phyloP scores from a whole-genome alignment of 257 asterid genomes.

The Oldenlandia corymbosa region DNA sequence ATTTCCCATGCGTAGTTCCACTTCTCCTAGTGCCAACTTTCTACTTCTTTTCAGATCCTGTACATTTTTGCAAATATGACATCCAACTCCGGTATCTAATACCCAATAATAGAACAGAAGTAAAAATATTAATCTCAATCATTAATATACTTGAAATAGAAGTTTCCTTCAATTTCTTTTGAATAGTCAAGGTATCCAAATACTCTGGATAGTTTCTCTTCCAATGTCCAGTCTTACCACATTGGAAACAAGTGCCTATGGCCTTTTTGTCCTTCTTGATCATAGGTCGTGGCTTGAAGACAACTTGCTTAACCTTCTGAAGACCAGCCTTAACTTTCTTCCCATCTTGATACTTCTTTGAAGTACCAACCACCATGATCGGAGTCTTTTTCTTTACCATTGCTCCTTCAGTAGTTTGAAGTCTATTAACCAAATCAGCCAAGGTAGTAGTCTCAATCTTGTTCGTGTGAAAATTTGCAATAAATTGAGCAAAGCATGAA shows the following conservation, averaged over 20 bases:
- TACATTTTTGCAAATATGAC: neutral
- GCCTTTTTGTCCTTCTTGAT: neutral
- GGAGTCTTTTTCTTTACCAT: neutral
- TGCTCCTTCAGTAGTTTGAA: neutral
- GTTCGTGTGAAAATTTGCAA: neutral
- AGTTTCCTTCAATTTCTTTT: neutral
- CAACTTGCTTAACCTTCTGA: neutral
- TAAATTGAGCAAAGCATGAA: neutral
- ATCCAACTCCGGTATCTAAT: constrained; percentile 1
- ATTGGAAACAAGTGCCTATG: neutral
- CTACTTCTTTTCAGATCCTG: neutral
- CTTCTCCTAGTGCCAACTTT: neutral
- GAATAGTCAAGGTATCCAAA: no score
- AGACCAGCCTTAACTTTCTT: neutral
- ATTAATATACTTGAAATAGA: neutral
- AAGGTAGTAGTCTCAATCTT: neutral
- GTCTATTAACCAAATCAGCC: neutral
- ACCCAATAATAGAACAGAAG: neutral
- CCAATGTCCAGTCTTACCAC: neutral
- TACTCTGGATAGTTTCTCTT: neutral
- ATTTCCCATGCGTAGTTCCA: neutral
- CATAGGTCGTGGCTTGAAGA: neutral
- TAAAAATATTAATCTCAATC: neutral
- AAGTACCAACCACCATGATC: neutral
- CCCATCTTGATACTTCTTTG: no score